Evolutionary conservation across 2,329 filamentous ascomycete species (phyloP).

Genomic region (Hypocrella siamensis): DNA sequence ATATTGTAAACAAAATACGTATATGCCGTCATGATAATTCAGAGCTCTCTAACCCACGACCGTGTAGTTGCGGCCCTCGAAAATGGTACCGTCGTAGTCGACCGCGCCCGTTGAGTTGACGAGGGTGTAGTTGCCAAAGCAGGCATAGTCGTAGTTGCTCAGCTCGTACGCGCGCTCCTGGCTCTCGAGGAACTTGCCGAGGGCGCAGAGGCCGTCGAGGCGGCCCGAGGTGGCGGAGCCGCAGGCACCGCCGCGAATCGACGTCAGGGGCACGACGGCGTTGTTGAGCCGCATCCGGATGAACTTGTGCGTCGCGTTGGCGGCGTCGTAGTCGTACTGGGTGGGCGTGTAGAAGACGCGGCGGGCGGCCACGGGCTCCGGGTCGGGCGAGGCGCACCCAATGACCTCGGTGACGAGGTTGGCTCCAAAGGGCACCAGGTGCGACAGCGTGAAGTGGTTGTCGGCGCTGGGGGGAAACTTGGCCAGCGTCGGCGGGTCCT

Average conservation of each 20-base stretch:
- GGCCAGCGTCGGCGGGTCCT: conserved; percentile 24
- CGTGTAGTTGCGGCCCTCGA: conserved; percentile 5
- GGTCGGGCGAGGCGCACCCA: conserved; percentile 25
- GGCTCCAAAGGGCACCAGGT: conserved; percentile 38
- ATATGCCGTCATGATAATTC: no score
- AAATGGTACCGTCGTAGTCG: conserved; percentile 26
- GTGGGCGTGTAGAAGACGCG: conserved; percentile 23
- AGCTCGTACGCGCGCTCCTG: conserved; percentile 20
- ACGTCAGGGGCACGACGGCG: conserved; percentile 28
- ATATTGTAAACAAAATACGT: no score
- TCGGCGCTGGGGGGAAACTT: conserved; percentile 25
- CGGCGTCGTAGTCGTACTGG: conserved; percentile 28
- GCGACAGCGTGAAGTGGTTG: conserved; percentile 30
- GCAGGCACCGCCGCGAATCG: conserved; percentile 29
- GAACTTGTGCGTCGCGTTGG: conserved; percentile 27
- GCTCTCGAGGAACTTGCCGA: conserved; percentile 23
- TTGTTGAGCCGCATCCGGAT: conserved; percentile 32
- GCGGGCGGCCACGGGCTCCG: conserved; percentile 20
- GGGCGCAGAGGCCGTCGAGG: conserved; percentile 27
- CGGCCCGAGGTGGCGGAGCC: conserved; percentile 12
- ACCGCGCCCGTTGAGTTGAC: conserved; percentile 16
- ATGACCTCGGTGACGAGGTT: conserved; percentile 39
- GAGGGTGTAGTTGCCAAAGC: conserved; percentile 30
- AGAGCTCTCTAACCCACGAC: not conserved
- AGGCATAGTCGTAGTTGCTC: conserved; percentile 30